Percentiles rank a stretch among this genome's conserved stretches.
These are phyloP conservation scores for Rhynchospora pubera DNA, from an alignment of 176 grass and related monocot species.

Conservation along the genomic window DNA sequence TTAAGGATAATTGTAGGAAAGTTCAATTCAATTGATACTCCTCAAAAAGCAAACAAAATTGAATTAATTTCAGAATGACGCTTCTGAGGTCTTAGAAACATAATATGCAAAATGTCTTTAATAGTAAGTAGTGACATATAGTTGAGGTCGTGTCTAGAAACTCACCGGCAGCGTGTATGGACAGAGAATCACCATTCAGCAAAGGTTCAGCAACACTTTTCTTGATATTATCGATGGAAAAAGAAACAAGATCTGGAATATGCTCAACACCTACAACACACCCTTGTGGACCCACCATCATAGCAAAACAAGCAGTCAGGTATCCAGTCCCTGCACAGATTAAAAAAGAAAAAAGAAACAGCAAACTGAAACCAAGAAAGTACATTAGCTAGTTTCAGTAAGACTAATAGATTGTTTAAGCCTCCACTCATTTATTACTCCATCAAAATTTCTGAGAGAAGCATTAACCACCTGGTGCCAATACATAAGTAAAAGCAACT, in stretches of 20 bases:
- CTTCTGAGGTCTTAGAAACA: neutral
- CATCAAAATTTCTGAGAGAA: neutral
- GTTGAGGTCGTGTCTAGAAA: neutral
- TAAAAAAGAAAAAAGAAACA: neutral
- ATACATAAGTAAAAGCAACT: neutral
- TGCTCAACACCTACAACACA: conserved; percentile 59
- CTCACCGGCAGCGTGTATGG: conserved; percentile 47
- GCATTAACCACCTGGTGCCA: neutral
- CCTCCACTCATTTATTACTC: neutral
- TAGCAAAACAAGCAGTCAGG: conserved; percentile 59
- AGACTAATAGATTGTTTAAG: neutral
- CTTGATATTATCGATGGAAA: conserved; percentile 64
- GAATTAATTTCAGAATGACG: neutral
- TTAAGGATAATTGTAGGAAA: neutral
- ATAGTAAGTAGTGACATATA: neutral
- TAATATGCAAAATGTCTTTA: neutral
- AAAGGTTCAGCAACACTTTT: conserved; percentile 49
- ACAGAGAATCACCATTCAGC: conserved; percentile 49
- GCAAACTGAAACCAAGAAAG: neutral
- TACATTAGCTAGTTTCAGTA: neutral
- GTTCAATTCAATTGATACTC: neutral
- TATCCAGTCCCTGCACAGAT: conserved; percentile 55
- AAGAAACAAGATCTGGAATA: conserved; percentile 66
- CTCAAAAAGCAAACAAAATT: neutral
- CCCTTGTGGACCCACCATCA: conserved; percentile 68